These are phyloP conservation scores for Sporothrix brasiliensis DNA, from an alignment of 2,329 filamentous ascomycete species.

Conservation along the genomic window DNA sequence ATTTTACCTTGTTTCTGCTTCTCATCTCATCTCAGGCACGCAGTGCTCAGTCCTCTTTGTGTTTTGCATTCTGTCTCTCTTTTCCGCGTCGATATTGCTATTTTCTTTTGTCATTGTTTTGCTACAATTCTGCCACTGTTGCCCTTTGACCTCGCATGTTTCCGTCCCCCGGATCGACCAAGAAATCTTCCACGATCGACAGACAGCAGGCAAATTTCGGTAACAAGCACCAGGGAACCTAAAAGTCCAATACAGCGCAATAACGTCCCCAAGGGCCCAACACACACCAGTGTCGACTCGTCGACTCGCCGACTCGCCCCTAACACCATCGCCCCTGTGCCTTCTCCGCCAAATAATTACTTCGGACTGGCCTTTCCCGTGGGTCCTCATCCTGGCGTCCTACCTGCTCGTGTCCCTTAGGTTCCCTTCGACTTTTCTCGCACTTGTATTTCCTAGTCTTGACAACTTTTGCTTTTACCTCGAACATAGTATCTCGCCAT, in stretches of 20 bases:
- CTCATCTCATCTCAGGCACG: conserved; percentile 15
- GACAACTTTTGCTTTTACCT: conserved; percentile 16
- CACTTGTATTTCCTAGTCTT: background rate
- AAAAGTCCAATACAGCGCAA: background rate
- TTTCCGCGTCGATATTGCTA: background rate
- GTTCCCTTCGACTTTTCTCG: background rate
- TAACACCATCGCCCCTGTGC: conserved; percentile 13
- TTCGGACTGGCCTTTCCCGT: conserved; percentile 6
- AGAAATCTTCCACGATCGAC: conserved; percentile 28
- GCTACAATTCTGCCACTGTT: background rate
- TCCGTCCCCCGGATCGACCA: conserved; percentile 26
- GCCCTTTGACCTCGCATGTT: background rate
- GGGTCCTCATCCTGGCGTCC: background rate
- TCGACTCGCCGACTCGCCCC: background rate
- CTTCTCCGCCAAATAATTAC: background rate
- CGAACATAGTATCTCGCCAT: conserved; percentile 14
- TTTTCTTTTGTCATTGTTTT: background rate
- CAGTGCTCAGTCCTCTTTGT: background rate
- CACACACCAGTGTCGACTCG: background rate
- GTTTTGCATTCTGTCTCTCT: conserved; percentile 13
- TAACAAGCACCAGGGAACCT: too few species aligned
- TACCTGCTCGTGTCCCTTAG: background rate
- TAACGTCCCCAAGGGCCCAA: background rate
- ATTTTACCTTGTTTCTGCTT: background rate
- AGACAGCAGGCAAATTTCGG: background rate